Conservation (phyloP, 345 rosid species). For the Geranium rotundifolium region DNA sequence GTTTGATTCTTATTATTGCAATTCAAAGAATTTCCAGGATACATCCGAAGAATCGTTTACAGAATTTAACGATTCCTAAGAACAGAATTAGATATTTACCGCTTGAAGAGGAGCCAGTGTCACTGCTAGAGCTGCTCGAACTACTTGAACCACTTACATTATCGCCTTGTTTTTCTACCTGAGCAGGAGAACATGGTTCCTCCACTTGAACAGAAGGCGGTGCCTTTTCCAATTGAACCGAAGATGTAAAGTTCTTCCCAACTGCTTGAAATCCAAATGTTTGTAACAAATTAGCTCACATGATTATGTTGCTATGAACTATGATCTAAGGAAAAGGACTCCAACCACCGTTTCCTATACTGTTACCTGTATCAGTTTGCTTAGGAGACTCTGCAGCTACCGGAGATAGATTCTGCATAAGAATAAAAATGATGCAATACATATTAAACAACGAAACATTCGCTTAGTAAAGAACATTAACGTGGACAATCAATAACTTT, state of each 20-base stretch:
- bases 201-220: constrained; percentile 18
- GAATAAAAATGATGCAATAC: not conserved
- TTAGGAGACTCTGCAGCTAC: constrained; percentile 11
- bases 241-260: constrained; percentile 14
- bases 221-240: constrained; percentile 17
- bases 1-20: too few relatives aligned
- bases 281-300: not conserved
- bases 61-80: too few relatives aligned
- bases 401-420: constrained; percentile 25
- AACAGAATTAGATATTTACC: constrained; percentile 26
- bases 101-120: constrained; percentile 38
- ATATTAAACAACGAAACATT: not conserved
- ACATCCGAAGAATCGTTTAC: too few relatives aligned
- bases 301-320: not conserved
- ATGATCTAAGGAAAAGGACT: too few relatives aligned
- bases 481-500: constrained; percentile 4
- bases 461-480: not conserved
- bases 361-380: constrained; percentile 28
- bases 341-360: constrained; percentile 2
- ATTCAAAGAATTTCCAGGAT: too few relatives aligned
- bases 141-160: constrained; percentile 26
- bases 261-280: constrained; percentile 9
- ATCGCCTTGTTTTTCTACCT: constrained; percentile 22
- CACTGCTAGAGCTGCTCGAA: constrained; percentile 39
- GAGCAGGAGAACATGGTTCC: constrained; percentile 17